Evolutionary conservation across 371 early-diverging fungal genomes (phyloP).

Genomic region (Lichtheimia ramosa): DNA sequence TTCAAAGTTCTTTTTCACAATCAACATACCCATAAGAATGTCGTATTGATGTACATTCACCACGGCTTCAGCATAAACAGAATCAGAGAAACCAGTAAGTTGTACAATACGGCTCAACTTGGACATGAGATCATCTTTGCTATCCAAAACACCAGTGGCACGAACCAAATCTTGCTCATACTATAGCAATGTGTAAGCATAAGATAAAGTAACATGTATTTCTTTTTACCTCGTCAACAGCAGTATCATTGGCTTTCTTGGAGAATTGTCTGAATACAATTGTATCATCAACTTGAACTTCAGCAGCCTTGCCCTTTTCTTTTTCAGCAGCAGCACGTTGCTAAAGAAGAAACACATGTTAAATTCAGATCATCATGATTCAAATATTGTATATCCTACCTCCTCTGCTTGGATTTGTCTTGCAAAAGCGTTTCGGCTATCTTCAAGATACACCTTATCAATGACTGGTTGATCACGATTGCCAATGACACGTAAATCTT

Average conservation of each 20-base stretch:
- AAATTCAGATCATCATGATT: too few species aligned
- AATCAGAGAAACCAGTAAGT: slow-evolving; percentile 97
- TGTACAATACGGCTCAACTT: slow-evolving; percentile 93
- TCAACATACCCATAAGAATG: slow-evolving; percentile 75
- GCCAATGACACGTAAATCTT: slow-evolving; percentile 84
- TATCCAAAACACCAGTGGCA: slow-evolving; percentile 78
- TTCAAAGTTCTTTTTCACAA: too few species aligned
- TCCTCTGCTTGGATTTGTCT: slow-evolving; percentile 78
- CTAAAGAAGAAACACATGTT: slow-evolving; percentile 1
- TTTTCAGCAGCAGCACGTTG: slow-evolving; percentile 55
- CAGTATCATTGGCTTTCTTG: slow-evolving; percentile 67
- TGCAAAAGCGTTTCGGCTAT: slow-evolving; percentile 80
- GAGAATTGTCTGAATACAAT: slow-evolving; percentile 88
- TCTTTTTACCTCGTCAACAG: slow-evolving; percentile 64
- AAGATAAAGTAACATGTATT: neutral
- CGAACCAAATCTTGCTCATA: slow-evolving; percentile 87
- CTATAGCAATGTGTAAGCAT: slow-evolving; percentile 14
- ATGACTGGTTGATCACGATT: slow-evolving; percentile 55
- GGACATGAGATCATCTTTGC: slow-evolving; percentile 76
- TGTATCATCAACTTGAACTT: slow-evolving; percentile 85
- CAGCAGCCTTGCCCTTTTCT: slow-evolving; percentile 65
- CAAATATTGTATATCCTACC: slow-evolving; percentile 19
- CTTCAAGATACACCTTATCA: slow-evolving; percentile 73
- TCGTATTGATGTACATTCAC: slow-evolving; percentile 96
- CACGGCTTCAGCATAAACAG: slow-evolving; percentile 98